These are phyloP conservation scores for Thermoascus crustaceus DNA, from an alignment of 2,329 filamentous ascomycete genomes.

Conservation along the genomic window DNA sequence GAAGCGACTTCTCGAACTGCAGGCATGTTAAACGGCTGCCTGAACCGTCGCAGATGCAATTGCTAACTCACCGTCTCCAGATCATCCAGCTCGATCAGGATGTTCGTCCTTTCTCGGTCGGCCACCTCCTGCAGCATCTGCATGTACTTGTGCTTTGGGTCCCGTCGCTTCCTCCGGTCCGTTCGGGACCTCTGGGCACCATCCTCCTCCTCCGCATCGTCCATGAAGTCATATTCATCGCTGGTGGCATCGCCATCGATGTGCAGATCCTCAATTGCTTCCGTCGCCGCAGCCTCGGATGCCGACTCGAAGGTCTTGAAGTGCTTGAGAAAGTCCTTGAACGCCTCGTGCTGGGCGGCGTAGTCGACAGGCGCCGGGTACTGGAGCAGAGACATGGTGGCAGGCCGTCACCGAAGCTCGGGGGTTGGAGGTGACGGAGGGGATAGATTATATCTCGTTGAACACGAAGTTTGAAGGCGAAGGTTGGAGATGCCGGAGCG, in stretches of 20 bases:
- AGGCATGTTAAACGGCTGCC: neutral
- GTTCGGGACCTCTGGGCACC: slow-evolving; percentile 37
- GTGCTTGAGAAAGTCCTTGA: slow-evolving; percentile 76
- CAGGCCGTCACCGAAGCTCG: too few relatives aligned
- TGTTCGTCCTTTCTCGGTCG: slow-evolving; percentile 66
- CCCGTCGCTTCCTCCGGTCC: slow-evolving; percentile 39
- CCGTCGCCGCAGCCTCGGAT: slow-evolving; percentile 59
- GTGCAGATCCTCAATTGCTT: slow-evolving; percentile 74
- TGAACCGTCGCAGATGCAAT: neutral
- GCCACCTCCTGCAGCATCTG: slow-evolving; percentile 78
- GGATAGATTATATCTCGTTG: too few relatives aligned
- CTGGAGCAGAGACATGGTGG: slow-evolving; percentile 77
- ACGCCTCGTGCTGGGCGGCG: slow-evolving; percentile 67
- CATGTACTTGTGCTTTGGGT: slow-evolving; percentile 78
- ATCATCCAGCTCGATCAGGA: slow-evolving; percentile 85
- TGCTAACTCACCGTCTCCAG: slow-evolving; percentile 54
- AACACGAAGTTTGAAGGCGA: slow-evolving; percentile 9
- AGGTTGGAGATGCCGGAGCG: slow-evolving; percentile 11
- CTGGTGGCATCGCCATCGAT: slow-evolving; percentile 80
- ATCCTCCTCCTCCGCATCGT: slow-evolving; percentile 59
- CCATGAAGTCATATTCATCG: slow-evolving; percentile 91
- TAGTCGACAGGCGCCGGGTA: slow-evolving; percentile 78
- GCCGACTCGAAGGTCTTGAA: slow-evolving; percentile 71
- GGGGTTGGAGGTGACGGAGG: too few relatives aligned
- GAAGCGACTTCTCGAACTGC: slow-evolving; percentile 67